Conservation (phyloP, 345 rosid species). For the Sisymbrium irio region DNA sequence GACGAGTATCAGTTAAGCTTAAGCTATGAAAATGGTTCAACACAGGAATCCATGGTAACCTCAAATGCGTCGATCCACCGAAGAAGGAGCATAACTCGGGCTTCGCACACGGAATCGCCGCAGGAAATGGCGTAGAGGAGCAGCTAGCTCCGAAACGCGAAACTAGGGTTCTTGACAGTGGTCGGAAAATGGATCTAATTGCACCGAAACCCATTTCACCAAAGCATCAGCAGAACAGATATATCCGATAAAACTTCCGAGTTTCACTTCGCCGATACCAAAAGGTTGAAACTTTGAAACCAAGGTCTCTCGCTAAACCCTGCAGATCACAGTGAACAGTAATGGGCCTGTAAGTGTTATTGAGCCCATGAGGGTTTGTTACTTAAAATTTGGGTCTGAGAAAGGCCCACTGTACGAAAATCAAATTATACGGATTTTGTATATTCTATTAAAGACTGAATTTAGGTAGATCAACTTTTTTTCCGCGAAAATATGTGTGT, state of each 20-base stretch:
- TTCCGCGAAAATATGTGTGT: neutral
- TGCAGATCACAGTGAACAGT: neutral
- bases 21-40: conserved; percentile 47
- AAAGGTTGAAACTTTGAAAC: neutral
- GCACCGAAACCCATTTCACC: conserved; percentile 56
- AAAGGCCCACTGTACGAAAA: neutral
- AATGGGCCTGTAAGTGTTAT: conserved; percentile 5
- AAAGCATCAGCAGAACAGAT: conserved; percentile 28
- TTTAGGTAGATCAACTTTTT: neutral
- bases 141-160: conserved; percentile 34
- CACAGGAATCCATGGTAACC: conserved; percentile 42
- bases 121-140: conserved; percentile 23
- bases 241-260: conserved; percentile 17
- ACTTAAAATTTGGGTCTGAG: neutral
- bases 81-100: conserved; percentile 26
- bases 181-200: conserved; percentile 44
- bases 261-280: conserved; percentile 1
- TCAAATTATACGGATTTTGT: neutral
- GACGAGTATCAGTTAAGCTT: conserved; percentile 63
- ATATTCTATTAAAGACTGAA: neutral
- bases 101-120: conserved; percentile 22
- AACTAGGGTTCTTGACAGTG: conserved; percentile 46
- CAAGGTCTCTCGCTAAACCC: conserved; percentile 26
- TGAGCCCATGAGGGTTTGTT: neutral
- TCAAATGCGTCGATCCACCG: conserved; percentile 23